Base-by-base conservation (phyloP, 495 filamentous ascomycete genomes). In the Bryoglossum gracile region DNA sequence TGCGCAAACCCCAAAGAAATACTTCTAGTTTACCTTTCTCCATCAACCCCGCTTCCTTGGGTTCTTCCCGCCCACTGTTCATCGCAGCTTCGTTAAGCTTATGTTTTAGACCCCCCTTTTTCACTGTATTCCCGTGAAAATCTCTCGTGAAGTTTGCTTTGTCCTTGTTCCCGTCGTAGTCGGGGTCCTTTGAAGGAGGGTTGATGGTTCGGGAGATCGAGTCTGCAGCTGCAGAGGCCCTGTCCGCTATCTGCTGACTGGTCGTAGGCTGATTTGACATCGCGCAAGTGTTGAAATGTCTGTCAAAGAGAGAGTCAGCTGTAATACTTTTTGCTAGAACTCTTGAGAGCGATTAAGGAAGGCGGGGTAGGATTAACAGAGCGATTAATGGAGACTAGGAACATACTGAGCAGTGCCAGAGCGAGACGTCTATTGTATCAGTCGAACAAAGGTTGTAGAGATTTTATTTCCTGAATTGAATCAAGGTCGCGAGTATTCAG, bases 61-160 rank as follows among this genome's bases (percentile, higher is more conserved):
- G 26, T 13, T 5, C 6, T 4, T 16, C 16, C 11, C 3, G 8
- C 13, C 23, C n/a, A 3, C 35, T 41, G 2, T 39, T 37, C 9
- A 43, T 11, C 23, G 55, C 51, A 32, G 55, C 55, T 26, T 51
- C 22, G 30, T 48, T 51, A 19, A 58, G 38, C 23, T 51, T 48
- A 28, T 58, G 35, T 25, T 58, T 58, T 8, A 43, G 36, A 48
- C 51, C 51, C 11, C 55, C 55, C 33, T 54, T 51, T 25, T 45
- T 38, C 19, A 50, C 25, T 11, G 22, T 46, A 16, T 57, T 57
- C 13, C 55, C 50, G 18, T 50, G 50, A 9, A 16, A 9, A 21
- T 57, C 55, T 38, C 47, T 25, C 26, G 22, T 32, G 50, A 50
- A 57, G 28, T 57, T 53, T 8, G 25, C 4, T 13, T 18, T n/a